phyloP scores from a whole-genome alignment of 139 green algal species.

The Coelastrella sp. region DNA sequence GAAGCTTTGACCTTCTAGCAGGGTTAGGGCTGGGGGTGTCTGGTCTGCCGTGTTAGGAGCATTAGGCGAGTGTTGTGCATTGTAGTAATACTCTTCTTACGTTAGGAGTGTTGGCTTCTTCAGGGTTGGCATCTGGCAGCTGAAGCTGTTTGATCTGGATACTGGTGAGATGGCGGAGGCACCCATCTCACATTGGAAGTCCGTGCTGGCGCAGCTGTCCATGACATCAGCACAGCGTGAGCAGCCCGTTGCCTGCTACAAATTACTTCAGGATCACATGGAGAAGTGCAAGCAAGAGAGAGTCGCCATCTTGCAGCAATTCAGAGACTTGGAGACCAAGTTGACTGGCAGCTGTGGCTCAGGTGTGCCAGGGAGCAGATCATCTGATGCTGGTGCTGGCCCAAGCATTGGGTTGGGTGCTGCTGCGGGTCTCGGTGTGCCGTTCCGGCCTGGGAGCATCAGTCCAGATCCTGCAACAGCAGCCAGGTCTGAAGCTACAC shows the following conservation, averaged over 20 bases:
- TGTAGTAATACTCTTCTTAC: no score
- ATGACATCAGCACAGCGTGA: neutral
- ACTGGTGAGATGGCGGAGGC: slow-evolving; percentile 1
- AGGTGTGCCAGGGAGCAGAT: neutral
- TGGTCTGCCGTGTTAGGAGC: no score
- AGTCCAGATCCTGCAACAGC: no score
- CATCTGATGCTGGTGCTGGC: neutral
- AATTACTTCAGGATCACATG: slow-evolving; percentile 5
- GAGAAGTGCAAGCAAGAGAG: slow-evolving; percentile 1
- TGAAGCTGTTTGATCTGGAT: slow-evolving; percentile 44
- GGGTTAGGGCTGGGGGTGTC: no score
- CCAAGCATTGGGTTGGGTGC: no score
- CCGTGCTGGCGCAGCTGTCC: neutral
- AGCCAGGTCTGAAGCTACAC: neutral
- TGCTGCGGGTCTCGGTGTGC: no score
- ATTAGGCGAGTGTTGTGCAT: no score
- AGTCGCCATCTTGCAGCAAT: neutral
- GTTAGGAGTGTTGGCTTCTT: neutral
- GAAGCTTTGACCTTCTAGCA: no score
- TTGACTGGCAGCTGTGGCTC: neutral
- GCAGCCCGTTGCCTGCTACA: slow-evolving; percentile 5
- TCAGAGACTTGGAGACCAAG: neutral
- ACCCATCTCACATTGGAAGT: neutral
- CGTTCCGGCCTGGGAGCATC: no score
- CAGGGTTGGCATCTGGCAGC: slow-evolving; percentile 43